Evolutionary conservation across 495 filamentous ascomycete genomes (phyloP), one percentile per base, ranked within the genome.

Genomic region (Poronia punctata): DNA sequence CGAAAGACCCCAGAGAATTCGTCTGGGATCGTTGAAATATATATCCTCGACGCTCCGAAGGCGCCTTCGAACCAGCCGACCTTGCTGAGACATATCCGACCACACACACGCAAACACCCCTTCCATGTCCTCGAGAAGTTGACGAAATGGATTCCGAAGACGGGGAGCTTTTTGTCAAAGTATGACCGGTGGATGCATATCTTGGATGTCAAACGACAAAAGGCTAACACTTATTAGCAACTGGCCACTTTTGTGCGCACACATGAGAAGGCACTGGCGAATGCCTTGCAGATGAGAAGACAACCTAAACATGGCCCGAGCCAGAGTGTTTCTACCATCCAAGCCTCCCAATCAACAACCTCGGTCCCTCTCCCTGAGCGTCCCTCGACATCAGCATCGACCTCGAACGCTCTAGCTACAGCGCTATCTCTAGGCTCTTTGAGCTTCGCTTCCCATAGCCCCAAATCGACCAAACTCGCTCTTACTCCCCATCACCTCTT

Each of bases 401-500:
- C 84, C 12, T 78, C 85, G 11, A 80, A 82, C 24, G 80, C 79
- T 15, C 72, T 95, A 30, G 85, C 88, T 9, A 76, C 86, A 1
- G 87, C 92, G 29, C 69, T 97, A 24, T 94, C 90, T 24, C 78
- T 93, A 26, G 84, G 88, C 31, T 77, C 84, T 31, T 64, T 95
- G 45, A 86, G 71, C 50, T 94, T 96, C 58, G 77, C 84, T 27
- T 89, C 89, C 20, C 80, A 83, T 53, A 82, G 69, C 46, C 72
- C 87, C 53, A 95, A 92, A 65, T 84, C 89, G 29, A 84, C 84
- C 25, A 96, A 90, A 68, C 68, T 98, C 38, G 86, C 87, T 20
- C 75, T 98, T 32, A 97, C 92, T n/a, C 86, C 92, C 14, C 92
- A 98, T 49, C 92, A 98, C 65, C 77, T 98, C 24, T 98, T 93